Conservation (phyloP, 2,329 filamentous ascomycete genomes). For the Paecilomyces dactylethromorphus region DNA sequence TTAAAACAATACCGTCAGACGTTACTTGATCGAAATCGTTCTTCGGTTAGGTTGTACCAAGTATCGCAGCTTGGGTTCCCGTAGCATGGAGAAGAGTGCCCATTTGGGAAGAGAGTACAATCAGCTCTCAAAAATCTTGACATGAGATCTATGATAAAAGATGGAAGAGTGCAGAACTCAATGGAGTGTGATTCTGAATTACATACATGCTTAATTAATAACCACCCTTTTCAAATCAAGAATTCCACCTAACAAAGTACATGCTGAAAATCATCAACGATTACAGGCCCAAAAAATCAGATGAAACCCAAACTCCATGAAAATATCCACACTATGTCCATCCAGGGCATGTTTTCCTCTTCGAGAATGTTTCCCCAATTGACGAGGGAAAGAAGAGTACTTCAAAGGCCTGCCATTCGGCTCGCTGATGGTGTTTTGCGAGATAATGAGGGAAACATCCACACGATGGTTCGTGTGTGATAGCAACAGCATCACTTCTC, state of each 20-base stretch:
- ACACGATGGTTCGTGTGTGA: background rate
- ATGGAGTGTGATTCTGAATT: background rate
- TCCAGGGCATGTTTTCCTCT: background rate
- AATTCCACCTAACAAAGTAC: background rate
- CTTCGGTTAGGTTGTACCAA: too few relatives aligned
- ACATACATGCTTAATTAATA: background rate
- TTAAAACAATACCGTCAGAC: too few relatives aligned
- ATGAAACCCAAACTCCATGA: background rate
- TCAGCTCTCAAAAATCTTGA: too few relatives aligned
- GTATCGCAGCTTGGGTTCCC: too few relatives aligned
- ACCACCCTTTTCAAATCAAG: background rate
- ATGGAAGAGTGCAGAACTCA: background rate
- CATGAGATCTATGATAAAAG: too few relatives aligned
- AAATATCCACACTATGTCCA: background rate
- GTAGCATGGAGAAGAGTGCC: too few relatives aligned
- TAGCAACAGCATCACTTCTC: background rate
- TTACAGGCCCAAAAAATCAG: background rate
- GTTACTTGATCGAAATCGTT: too few relatives aligned
- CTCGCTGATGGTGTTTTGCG: background rate
- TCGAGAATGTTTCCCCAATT: background rate
- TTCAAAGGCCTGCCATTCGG: background rate
- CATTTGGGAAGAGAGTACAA: too few relatives aligned
- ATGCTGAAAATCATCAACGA: background rate
- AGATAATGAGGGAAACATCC: constrained; percentile 3
- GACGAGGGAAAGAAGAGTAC: constrained; percentile 1